Conservation (phyloP, 1,139 yeast species). For the Candida albicans region DNA sequence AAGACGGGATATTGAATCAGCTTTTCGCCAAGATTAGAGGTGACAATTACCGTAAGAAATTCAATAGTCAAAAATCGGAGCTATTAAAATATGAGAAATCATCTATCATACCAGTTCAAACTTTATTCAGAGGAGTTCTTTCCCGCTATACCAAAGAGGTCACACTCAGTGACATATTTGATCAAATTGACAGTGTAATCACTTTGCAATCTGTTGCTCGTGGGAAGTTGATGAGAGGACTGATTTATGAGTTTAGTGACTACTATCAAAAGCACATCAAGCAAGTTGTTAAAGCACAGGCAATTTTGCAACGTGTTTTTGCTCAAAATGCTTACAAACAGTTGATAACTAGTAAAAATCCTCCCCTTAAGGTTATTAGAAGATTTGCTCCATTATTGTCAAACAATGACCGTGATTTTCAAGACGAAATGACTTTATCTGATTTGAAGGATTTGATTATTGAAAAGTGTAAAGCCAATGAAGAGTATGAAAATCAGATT, state of each 20-base stretch:
- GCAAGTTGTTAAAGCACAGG: conserved; percentile 70
- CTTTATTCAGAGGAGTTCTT: conserved; percentile 47
- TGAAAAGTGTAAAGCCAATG: conserved; percentile 63
- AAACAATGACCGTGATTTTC: conserved; percentile 72
- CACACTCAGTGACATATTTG: conserved; percentile 53
- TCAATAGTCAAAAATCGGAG: conserved; percentile 21
- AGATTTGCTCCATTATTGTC: conserved; percentile 77
- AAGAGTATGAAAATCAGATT: conserved; percentile 67
- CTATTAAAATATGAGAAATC: conserved; percentile 23
- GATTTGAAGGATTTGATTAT: conserved; percentile 66
- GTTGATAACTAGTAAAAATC: conserved; percentile 66
- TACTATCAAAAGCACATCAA: conserved; percentile 58
- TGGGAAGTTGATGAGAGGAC: conserved; percentile 42
- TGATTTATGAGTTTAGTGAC: conserved; percentile 38
- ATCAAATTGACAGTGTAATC: conserved; percentile 38
- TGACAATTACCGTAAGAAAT: conserved; percentile 29
- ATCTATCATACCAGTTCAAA: conserved; percentile 33
- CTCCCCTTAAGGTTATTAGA: conserved; percentile 74
- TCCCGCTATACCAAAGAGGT: conserved; percentile 51
- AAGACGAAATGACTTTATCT: conserved; percentile 72
- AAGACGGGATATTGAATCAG: conserved; percentile 36
- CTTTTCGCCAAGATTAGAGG: conserved; percentile 52
- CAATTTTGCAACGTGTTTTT: conserved; percentile 64
- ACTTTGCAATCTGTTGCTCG: conserved; percentile 52
- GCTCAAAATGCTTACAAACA: conserved; percentile 75